Evolutionary conservation across 2,329 filamentous ascomycete species (phyloP).

Genomic region (Passalora sequoiae): DNA sequence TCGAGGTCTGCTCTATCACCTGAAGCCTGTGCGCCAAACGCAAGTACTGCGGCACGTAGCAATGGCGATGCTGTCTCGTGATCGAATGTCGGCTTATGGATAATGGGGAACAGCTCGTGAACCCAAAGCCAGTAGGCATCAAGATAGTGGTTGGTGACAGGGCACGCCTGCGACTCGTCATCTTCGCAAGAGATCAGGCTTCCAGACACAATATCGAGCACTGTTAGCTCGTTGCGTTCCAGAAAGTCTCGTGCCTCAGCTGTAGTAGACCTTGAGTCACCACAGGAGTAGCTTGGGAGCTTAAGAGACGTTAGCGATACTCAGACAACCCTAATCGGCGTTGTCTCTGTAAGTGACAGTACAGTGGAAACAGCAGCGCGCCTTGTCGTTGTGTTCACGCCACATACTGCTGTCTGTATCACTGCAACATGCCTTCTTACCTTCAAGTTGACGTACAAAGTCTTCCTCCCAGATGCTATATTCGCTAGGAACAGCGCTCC

Average conservation of each 20-base stretch:
- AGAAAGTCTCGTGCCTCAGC: conserved; percentile 19
- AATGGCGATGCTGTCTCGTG: conserved; percentile 37
- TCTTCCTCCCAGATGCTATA: too few relatives aligned
- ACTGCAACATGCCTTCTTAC: too few relatives aligned
- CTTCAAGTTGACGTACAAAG: too few relatives aligned
- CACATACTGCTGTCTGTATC: too few relatives aligned
- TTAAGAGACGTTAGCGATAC: too few relatives aligned
- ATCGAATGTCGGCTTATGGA: conserved; percentile 40
- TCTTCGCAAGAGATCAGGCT: conserved; percentile 2
- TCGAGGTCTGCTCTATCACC: conserved; percentile 28
- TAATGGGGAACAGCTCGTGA: conserved; percentile 42
- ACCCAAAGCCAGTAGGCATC: conserved; percentile 43
- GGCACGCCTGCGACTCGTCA: neutral
- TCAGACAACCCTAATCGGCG: too few relatives aligned
- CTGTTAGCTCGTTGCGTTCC: conserved; percentile 15
- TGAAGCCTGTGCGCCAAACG: conserved; percentile 40
- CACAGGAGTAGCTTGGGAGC: too few relatives aligned
- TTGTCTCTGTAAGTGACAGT: too few relatives aligned
- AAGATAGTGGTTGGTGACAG: conserved; percentile 35
- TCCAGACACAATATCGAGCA: conserved; percentile 5
- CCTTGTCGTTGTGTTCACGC: too few relatives aligned
- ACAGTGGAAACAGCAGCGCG: too few relatives aligned
- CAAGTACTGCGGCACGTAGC: conserved; percentile 42
- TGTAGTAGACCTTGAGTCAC: neutral
- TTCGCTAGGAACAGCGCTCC: too few relatives aligned